phyloP scores from a whole-genome alignment of 192 early-diverging fungal species.

The Coemansia sp. region DNA sequence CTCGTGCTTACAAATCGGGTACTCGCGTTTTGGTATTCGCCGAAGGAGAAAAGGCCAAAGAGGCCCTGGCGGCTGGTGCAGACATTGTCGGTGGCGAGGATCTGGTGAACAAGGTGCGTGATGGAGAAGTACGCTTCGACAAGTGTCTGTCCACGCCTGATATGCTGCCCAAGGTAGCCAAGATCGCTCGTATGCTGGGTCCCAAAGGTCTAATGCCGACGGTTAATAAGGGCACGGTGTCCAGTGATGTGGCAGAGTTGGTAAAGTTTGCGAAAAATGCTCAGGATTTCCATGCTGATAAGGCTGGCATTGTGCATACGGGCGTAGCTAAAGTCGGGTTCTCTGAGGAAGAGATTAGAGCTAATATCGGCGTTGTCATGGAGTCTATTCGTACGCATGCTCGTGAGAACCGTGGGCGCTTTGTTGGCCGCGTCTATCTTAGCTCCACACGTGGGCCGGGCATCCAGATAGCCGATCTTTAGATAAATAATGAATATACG shows the following conservation, averaged over 20 bases:
- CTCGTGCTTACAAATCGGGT: conserved; percentile 61
- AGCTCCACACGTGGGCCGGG: conserved; percentile 74
- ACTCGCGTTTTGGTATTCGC: conserved; percentile 79
- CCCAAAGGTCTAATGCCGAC: conserved; percentile 98
- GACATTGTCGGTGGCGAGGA: conserved; percentile 86
- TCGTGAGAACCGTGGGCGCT: conserved; percentile 45
- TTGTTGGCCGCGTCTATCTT: conserved; percentile 64
- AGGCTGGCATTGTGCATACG: conserved; percentile 69
- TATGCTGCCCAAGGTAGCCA: conserved; percentile 86
- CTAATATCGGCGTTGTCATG: conserved; percentile 63
- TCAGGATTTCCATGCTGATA: conserved; percentile 78
- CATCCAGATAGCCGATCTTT: conserved; percentile 60
- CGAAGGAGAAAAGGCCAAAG: conserved; percentile 80
- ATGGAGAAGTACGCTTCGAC: conserved; percentile 75
- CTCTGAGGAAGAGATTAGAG: conserved; percentile 36
- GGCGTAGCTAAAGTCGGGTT: conserved; percentile 55
- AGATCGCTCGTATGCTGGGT: conserved; percentile 86
- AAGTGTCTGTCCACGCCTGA: conserved; percentile 85
- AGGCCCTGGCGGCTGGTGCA: conserved; percentile 79
- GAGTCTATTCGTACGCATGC: conserved; percentile 62
- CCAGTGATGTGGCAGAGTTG: conserved; percentile 68
- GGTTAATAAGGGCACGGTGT: conserved; percentile 81
- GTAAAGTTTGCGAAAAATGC: conserved; percentile 67
- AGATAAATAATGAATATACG: neutral
- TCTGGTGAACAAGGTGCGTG: conserved; percentile 68